Conservation (phyloP, 2,329 filamentous ascomycete species). For the Fonsecaea pugnacius region DNA sequence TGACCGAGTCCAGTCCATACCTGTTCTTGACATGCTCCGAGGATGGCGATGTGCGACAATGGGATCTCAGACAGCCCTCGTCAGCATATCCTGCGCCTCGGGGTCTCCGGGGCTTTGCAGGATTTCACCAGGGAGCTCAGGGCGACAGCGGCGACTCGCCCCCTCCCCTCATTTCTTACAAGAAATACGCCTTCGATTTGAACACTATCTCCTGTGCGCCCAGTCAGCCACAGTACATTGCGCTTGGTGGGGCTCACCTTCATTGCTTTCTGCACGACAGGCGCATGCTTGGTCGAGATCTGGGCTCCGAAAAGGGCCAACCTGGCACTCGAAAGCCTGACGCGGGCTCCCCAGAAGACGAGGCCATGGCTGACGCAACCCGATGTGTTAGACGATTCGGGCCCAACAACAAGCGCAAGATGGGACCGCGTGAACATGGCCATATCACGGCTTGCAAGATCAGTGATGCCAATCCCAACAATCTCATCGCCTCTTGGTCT, state of each 20-base stretch:
- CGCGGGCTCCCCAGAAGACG: slow-evolving; percentile 56
- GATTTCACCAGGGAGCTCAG: slow-evolving; percentile 36
- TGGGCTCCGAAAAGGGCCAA: slow-evolving; percentile 57
- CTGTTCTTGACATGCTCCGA: slow-evolving; percentile 73
- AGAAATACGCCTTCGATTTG: slow-evolving; percentile 64
- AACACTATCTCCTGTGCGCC: slow-evolving; percentile 71
- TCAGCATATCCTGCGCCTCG: slow-evolving; percentile 63
- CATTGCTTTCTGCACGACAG: slow-evolving; percentile 72
- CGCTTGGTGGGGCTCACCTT: slow-evolving; percentile 68
- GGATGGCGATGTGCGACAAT: slow-evolving; percentile 71
- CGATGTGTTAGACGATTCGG: slow-evolving; percentile 70
- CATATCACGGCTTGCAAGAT: slow-evolving; percentile 74
- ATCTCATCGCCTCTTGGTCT: slow-evolving; percentile 71
- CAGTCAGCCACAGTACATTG: slow-evolving; percentile 71
- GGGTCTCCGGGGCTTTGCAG: slow-evolving; percentile 50
- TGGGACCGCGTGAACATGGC: slow-evolving; percentile 60
- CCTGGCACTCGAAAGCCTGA: slow-evolving; percentile 48
- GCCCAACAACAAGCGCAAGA: slow-evolving; percentile 61
- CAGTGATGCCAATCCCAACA: slow-evolving; percentile 69
- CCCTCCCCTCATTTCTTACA: slow-evolving; percentile 69
- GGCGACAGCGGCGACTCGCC: slow-evolving; percentile 59
- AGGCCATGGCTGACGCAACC: slow-evolving; percentile 63
- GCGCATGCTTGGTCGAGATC: slow-evolving; percentile 68
- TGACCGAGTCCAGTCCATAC: slow-evolving; percentile 69
- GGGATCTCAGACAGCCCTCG: slow-evolving; percentile 68